Base-by-base conservation (phyloP, 1,284 basidiomycete species). In the Malassezia globosa region DNA sequence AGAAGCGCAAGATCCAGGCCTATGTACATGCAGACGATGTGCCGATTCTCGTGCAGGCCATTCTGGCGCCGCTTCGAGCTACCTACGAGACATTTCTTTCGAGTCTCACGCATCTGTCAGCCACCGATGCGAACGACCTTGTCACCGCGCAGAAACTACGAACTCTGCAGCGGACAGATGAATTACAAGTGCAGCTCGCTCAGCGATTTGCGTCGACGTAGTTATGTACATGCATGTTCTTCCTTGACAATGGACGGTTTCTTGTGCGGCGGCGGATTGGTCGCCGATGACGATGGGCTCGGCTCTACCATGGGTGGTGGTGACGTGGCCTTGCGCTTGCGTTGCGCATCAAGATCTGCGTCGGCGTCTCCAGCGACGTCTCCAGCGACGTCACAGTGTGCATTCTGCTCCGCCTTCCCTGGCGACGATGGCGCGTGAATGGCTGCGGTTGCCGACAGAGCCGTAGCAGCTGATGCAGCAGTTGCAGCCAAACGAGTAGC, bases 291-390 rank as follows among this genome's bases (percentile, higher is more conserved):
- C n/a, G n/a, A n/a, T n/a, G n/a, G n/a, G 23, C 22, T n/a, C n/a
- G n/a, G n/a, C n/a, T n/a, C n/a, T n/a, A n/a, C n/a, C n/a, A 26
- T 16, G 23, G 27, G 19, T 3, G 41, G 31, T 22, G 41, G 26
- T 4, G 41, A 26, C 21, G 41, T 34, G 3, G 33, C 42, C 31
- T 40, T 40, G 21, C 42, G 43, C 26, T 51, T 46, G 10, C 43
- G 49, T 21, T 23, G 18, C 33, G 31, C 8, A 25, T 24, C 33
- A 24, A 7, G 14, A 14, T 31, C 41, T 21, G 31, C 41, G 19
- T 42, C 24, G 2, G 26, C 45, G 19, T 29, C 16, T 25, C 25
- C 37, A 18, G 42, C 16, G 29, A 31, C 29, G 16, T 31, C n/a
- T n/a, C n/a, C n/a, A n/a, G n/a, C n/a, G n/a, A n/a, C n/a, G n/a